Conservation (phyloP, 306 rosid species). For the Alnus glutinosa region DNA sequence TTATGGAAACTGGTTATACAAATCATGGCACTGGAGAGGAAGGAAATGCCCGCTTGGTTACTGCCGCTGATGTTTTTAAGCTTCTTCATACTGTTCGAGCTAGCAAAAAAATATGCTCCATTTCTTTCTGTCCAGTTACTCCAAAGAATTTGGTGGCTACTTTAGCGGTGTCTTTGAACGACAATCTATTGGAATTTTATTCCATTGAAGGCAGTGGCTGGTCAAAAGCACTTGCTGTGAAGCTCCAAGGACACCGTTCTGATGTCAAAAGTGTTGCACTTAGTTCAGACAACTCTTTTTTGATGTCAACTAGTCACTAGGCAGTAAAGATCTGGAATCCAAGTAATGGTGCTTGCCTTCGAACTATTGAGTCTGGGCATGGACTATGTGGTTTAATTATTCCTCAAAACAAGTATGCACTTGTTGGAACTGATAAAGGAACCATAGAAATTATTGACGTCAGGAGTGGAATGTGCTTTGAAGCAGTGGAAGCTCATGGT, state of each 20-base stretch:
- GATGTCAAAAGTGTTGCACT: slow-evolving; percentile 86
- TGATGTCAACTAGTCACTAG: slow-evolving; percentile 96
- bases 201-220: slow-evolving; percentile 53
- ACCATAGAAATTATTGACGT: slow-evolving; percentile 77
- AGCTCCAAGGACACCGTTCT: slow-evolving; percentile 94
- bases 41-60: slow-evolving; percentile 44
- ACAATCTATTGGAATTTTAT: slow-evolving; percentile 77
- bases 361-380: slow-evolving; percentile 86
- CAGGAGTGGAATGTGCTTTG: slow-evolving; percentile 76
- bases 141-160: slow-evolving; percentile 74
- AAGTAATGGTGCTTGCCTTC: slow-evolving; percentile 86
- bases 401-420: slow-evolving; percentile 78
- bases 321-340: slow-evolving; percentile 95
- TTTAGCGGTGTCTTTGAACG: slow-evolving; percentile 85
- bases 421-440: slow-evolving; percentile 94
- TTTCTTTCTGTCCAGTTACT: slow-evolving; percentile 75
- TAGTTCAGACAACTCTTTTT: slow-evolving; percentile 79
- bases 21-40: slow-evolving; percentile 45
- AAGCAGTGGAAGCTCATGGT: slow-evolving; percentile 88
- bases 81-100: slow-evolving; percentile 79
- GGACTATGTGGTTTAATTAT: slow-evolving; percentile 80
- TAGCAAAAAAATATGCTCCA: slow-evolving; percentile 85
- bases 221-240: slow-evolving; percentile 58
- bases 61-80: slow-evolving; percentile 78
- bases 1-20: slow-evolving; percentile 43